Conservation (phyloP, 2,329 filamentous ascomycete species). For the Bimuria novae-zelandiae region DNA sequence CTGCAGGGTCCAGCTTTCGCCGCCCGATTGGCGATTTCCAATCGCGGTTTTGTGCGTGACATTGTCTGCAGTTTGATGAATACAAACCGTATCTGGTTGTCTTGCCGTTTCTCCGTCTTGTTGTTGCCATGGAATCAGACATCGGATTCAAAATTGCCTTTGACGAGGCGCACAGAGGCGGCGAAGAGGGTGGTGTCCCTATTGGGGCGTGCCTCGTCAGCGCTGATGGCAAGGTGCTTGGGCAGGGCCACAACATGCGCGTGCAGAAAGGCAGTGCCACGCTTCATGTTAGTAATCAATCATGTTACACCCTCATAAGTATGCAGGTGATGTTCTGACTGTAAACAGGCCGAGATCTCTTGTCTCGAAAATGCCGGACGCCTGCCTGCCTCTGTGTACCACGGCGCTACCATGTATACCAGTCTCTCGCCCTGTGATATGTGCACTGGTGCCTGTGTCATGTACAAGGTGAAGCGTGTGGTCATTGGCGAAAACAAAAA, state of each 20-base stretch:
- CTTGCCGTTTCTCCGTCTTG: background rate
- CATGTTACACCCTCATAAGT: background rate
- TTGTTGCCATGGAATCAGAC: constrained; percentile 32
- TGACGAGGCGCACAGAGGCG: constrained; percentile 60
- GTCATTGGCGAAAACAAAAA: constrained; percentile 78
- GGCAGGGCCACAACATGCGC: constrained; percentile 75
- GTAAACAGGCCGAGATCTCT: constrained; percentile 70
- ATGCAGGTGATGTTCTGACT: constrained; percentile 7
- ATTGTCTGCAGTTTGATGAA: background rate
- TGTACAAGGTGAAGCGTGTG: constrained; percentile 75
- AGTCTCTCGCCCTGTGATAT: constrained; percentile 80
- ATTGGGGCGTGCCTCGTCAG: constrained; percentile 68
- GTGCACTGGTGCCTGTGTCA: constrained; percentile 77
- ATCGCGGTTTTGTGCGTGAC: background rate
- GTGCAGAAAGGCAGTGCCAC: constrained; percentile 73
- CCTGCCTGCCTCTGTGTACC: constrained; percentile 70
- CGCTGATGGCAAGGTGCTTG: constrained; percentile 70
- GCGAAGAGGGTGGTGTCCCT: constrained; percentile 62
- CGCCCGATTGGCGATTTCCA: constrained; percentile 3
- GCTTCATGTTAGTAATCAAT: constrained; percentile 63
- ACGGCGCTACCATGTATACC: constrained; percentile 80
- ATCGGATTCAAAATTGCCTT: constrained; percentile 61
- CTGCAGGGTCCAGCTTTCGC: constrained; percentile 4
- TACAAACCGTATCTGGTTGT: background rate
- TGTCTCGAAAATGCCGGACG: constrained; percentile 76